Conservation (phyloP, 1,139 yeast species). For the Nakaseomyces bracarensis region DNA sequence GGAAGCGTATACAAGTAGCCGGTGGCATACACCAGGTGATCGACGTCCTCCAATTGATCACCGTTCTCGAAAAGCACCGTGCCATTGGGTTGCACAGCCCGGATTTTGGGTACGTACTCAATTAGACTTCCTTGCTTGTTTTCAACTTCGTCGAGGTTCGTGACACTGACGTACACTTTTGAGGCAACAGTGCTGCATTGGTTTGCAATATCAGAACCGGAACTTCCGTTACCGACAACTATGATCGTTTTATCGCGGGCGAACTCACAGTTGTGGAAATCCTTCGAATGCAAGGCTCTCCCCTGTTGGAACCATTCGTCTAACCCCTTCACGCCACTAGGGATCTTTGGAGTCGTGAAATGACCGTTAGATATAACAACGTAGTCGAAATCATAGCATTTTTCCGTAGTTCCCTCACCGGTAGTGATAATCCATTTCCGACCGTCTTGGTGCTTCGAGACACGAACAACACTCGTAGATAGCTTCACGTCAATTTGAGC, state of each 20-base stretch:
- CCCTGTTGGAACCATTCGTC: conserved; percentile 42
- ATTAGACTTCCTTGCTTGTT: conserved; percentile 25
- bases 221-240: conserved; percentile 55
- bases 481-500: conserved; percentile 14
- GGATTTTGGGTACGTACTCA: conserved; percentile 25
- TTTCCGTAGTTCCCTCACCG: conserved; percentile 6
- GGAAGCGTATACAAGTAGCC: conserved; percentile 51
- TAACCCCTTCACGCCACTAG: conserved; percentile 38
- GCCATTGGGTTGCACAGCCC: conserved; percentile 31
- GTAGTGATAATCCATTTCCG: conserved; percentile 18
- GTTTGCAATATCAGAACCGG: conserved; percentile 51
- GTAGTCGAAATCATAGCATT: conserved; percentile 39
- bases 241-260: conserved; percentile 39
- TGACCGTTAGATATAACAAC: conserved; percentile 49
- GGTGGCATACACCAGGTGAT: conserved; percentile 52
- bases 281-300: conserved; percentile 49
- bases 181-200: conserved; percentile 40
- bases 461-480: conserved; percentile 15
- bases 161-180: conserved; percentile 40
- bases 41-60: conserved; percentile 42
- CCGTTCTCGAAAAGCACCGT: conserved; percentile 37
- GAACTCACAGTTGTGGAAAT: conserved; percentile 45
- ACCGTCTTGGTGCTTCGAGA: conserved; percentile 9
- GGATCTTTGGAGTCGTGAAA: conserved; percentile 44
- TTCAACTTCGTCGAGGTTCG: conserved; percentile 30